Percentiles rank a stretch among this genome's conserved stretches.
phyloP scores from a whole-genome alignment of 2,329 filamentous ascomycete genomes.

The Claviceps maximensis region DNA sequence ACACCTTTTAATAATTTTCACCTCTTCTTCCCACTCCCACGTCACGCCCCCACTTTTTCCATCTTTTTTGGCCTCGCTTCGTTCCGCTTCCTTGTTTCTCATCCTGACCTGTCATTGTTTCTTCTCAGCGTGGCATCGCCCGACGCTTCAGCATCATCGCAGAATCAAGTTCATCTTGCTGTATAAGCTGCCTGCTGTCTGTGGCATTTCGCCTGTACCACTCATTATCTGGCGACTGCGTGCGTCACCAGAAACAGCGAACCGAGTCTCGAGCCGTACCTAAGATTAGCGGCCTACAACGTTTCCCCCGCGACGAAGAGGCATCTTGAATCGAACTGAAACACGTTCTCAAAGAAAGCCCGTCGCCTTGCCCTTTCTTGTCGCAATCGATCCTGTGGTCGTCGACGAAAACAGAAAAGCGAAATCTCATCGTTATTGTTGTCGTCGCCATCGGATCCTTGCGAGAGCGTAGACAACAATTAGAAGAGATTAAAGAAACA shows the following conservation, averaged over 20 bases:
- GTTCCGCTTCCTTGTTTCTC: constrained; percentile 10
- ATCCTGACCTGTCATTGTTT: constrained; percentile 8
- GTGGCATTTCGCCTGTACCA: constrained; percentile 2
- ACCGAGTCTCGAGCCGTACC: constrained; percentile 5
- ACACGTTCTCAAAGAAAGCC: constrained; percentile 24
- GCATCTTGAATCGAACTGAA: constrained; percentile 25
- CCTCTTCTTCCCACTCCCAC: constrained; percentile 12
- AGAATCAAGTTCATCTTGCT: constrained; percentile 5
- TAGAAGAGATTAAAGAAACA: constrained; percentile 15
- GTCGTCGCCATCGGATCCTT: constrained; percentile 19
- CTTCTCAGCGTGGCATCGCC: constrained; percentile 8
- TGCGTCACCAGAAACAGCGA: constrained; percentile 7
- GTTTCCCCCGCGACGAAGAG: constrained; percentile 13
- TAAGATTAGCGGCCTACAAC: constrained; percentile 14
- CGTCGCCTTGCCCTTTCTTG: constrained; percentile 16
- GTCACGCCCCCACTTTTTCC: constrained; percentile 20
- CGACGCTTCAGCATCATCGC: constrained; percentile 8
- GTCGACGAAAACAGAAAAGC: constrained; percentile 22
- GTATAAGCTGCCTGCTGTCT: constrained; percentile 5
- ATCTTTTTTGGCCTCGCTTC: constrained; percentile 8
- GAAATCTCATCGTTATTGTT: constrained; percentile 19
- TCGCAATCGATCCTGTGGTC: constrained; percentile 22
- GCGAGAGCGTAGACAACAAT: constrained; percentile 25
- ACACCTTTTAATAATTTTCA: constrained; percentile 22
- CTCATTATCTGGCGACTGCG: constrained; percentile 6